Base-by-base conservation (phyloP, 2,329 filamentous ascomycete species). In the Zasmidium citrigriseum region DNA sequence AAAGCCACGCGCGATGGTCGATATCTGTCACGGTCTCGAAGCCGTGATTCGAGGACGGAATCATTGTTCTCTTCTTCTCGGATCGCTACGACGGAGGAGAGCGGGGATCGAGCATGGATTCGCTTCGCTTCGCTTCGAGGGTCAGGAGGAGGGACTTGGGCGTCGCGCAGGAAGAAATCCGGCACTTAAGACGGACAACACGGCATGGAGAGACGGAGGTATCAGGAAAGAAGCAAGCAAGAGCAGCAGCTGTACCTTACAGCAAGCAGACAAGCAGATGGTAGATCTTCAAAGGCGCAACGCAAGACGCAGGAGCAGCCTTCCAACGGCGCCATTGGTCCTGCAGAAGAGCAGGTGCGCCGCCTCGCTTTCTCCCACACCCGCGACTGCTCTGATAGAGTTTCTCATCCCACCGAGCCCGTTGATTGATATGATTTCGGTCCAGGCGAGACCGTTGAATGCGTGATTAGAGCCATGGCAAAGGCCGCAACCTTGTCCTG, bases 1-100 rank as follows among this genome's bases (percentile, higher is more conserved):
- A 66, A 16, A 66, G 27, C 64, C 64, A 66, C n/a, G 59, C 44
- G 12, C 64, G 56, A 24, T 60, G 54, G 38, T 66, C 62, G 54
- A 21, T 50, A n/a, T 58, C 55, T 10, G 58, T 59, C 18, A 60
- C 25, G 11, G 64, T 64, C 23, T 41, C 47, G 45, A 66, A 64
- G 16, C 64, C 64, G 49, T 53, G 54, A 38, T 52, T 41, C 4
- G 34, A 41, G 34, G 34, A n/a, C 16, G 18, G 34, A 41, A 4
- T 41, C 34, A 41, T 41, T n/a, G 34, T 41, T 9, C 34, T 41
- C 34, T 41, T 9, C n/a, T n/a, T n/a, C n/a, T n/a, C n/a, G n/a
- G n/a, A n/a, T n/a, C n/a, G n/a, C n/a, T n/a, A n/a, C n/a, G n/a
- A n/a, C 7, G 34, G 7, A 41, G 34, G 34, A 4, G 34, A n/a